Base-by-base conservation (phyloP, 345 rosid genomes). In the Erodium maritimum region DNA sequence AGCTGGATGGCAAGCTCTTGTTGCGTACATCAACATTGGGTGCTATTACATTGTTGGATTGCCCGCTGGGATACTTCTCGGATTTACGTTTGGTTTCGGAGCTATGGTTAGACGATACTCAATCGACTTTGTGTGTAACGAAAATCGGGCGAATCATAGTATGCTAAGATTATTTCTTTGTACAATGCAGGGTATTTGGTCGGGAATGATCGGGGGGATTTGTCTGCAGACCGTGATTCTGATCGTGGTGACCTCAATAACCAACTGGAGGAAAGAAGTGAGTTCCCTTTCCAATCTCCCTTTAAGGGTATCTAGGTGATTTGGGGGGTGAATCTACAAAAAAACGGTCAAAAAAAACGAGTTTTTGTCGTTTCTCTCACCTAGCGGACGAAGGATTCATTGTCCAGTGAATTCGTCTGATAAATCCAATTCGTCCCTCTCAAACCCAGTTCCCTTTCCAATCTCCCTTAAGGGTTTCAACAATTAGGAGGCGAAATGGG, bases 201-300 rank as follows among this genome's bases (percentile, higher is more conserved):
- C 88, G 20, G 97, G 97, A n/a, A 85, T 88, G 96, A 82, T 86
- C 8, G 95, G 83, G 56, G 97, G 97, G 50, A 81, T 88, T 24
- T 67, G 67, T 46, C 64, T 91, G 67, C 97, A 91, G 61, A 91
- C 95, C 52, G 4, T 82, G 48, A 81, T 81, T 64, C 70, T 88
- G 72, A 62, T 88, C 52, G 65, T 80, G 33, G 55, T 91, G 50
- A 81, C 87, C 57, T 78, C 86, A 65, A 10, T 70, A 46, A 91
- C 95, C 50, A 84, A 88, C 68, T 91, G 96, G 96, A 74, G 64
- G 25, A 85, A 23, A 71, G 96, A 91, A 75, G 97, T 91, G 12
- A 45, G 79, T 52, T 3, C 13, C 46, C 7, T 7, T 25, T 2
- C 3, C 7, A 7, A 2, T 25, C 7, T 25, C 33, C 7, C 7